phyloP scores from a whole-genome alignment of 2,329 filamentous ascomycete species.

The Diplodia sapinea region DNA sequence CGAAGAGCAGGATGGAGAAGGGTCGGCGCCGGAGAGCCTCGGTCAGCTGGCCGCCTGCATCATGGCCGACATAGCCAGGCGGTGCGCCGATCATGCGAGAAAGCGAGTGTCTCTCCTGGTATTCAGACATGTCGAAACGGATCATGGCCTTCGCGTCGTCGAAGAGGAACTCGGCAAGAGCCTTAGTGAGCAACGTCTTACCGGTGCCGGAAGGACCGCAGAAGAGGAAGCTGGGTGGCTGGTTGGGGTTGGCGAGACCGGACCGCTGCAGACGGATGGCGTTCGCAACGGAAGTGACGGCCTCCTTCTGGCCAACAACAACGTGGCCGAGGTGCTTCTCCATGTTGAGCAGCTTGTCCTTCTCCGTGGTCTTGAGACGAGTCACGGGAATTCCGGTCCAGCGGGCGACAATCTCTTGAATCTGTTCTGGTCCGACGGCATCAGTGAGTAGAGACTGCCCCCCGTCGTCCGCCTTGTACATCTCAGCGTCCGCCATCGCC shows the following conservation, averaged over 20 bases:
- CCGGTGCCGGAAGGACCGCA: slow-evolving; percentile 97
- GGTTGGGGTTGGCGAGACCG: slow-evolving; percentile 92
- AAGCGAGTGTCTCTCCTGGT: slow-evolving; percentile 94
- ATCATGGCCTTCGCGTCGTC: slow-evolving; percentile 98
- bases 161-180: slow-evolving; percentile 95
- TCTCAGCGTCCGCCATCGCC: slow-evolving; percentile 74
- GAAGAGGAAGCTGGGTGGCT: slow-evolving; percentile 97
- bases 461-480: slow-evolving; percentile 62
- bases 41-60: slow-evolving; percentile 92
- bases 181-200: slow-evolving; percentile 97
- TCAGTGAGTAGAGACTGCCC: slow-evolving; percentile 78
- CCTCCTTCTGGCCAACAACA: slow-evolving; percentile 93
- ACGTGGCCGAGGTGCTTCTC: slow-evolving; percentile 82
- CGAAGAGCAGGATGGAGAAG: slow-evolving; percentile 97
- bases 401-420: slow-evolving; percentile 96
- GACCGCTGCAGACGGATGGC: slow-evolving; percentile 95
- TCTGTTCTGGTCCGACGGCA: slow-evolving; percentile 93
- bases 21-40: slow-evolving; percentile 92
- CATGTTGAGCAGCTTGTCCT: slow-evolving; percentile 98
- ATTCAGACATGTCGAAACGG: slow-evolving; percentile 99
- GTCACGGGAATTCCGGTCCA: slow-evolving; percentile 99
- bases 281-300: slow-evolving; percentile 90
- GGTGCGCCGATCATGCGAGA: slow-evolving; percentile 98
- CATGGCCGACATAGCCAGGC: slow-evolving; percentile 95
- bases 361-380: slow-evolving; percentile 90